Evolutionary conservation across 352 stramenopile genomes (phyloP), one percentile per base, ranked within the genome.

Genomic region (Phytophthora aleatoria): DNA sequence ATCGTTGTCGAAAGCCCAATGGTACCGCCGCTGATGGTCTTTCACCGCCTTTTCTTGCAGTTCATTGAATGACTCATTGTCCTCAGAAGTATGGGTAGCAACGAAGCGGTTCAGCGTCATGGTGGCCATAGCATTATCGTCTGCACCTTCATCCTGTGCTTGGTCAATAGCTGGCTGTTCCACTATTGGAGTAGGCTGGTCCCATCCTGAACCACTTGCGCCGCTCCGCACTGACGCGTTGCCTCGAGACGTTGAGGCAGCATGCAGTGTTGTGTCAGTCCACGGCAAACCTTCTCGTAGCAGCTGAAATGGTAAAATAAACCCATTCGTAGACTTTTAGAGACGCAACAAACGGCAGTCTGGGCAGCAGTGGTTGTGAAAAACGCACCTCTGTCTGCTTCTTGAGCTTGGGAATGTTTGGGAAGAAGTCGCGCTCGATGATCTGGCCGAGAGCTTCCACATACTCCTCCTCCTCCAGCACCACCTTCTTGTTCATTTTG

Each of bases 381-480:
- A 27, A 13, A 44, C 69, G 36, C 39, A 92, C 83, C 71, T 78
- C 65, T 16, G 68, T 80, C 54, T 89, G 79, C n/a, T 57, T 44
- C 49, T 87, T 80, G 43, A 95, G 79, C 36, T 61, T 69, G 10
- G 69, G 53, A 2, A 94, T 72, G 57, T 92, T 85, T 28, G 87
- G 87, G 65, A 95, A 95, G 77, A 94, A 95, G 70, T 93, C 85
- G 50, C 87, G 85, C 76, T 95, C 82, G 63, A 95, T 94, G 58
- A 95, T 94, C 54, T 77, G 69, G 48, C 79, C 87, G 27, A 95
- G 67, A 42, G 67, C 64, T 64, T 85, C 77, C 28, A 94, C 86
- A 55, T 94, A 95, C 57, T 76, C 71, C 15, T 95, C 87, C 63
- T 95, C 87, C 43, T 95, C 85, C 30, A 95, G 69, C 66, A 93